Percentiles rank a stretch among this genome's conserved stretches.
Conservation (phyloP, 2,329 filamentous ascomycete species). For the Ophiostoma ulmi region DNA sequence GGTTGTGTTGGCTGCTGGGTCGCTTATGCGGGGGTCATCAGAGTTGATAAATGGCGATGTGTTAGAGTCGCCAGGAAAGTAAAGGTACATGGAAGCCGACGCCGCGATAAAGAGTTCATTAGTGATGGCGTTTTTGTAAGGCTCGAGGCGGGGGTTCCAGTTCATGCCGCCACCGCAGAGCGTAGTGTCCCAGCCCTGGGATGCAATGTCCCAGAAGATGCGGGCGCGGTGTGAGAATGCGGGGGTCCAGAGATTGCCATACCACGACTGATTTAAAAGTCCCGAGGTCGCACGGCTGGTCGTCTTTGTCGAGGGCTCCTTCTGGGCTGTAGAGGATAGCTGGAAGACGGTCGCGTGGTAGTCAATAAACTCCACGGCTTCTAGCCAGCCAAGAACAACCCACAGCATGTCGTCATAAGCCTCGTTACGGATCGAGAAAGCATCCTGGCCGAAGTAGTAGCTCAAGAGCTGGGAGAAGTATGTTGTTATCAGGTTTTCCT, state of each 20-base stretch:
- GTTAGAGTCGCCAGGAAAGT: slow-evolving; percentile 77
- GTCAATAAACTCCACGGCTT: slow-evolving; percentile 70
- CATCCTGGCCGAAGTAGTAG: slow-evolving; percentile 84
- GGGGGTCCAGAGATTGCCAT: slow-evolving; percentile 68
- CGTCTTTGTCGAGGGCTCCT: neutral
- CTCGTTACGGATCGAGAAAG: slow-evolving; percentile 63
- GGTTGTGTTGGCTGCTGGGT: slow-evolving; percentile 18
- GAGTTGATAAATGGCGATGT: slow-evolving; percentile 57
- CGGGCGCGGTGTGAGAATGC: slow-evolving; percentile 78
- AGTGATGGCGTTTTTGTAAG: slow-evolving; percentile 96
- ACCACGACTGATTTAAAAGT: slow-evolving; percentile 54
- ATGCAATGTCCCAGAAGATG: slow-evolving; percentile 78
- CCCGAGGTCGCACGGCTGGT: slow-evolving; percentile 26
- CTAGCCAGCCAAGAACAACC: slow-evolving; percentile 89
- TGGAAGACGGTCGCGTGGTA: slow-evolving; percentile 64
- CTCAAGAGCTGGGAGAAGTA: slow-evolving; percentile 73
- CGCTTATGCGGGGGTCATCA: slow-evolving; percentile 18
- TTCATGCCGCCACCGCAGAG: slow-evolving; percentile 85
- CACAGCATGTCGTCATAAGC: slow-evolving; percentile 94
- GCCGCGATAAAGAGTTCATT: slow-evolving; percentile 86
- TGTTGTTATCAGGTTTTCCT: slow-evolving; percentile 74
- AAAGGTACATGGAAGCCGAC: slow-evolving; percentile 81
- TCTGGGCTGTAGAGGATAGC: slow-evolving; percentile 25
- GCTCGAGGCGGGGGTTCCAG: slow-evolving; percentile 64
- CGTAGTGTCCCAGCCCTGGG: slow-evolving; percentile 71